Percentiles rank a stretch among this genome's conserved stretches.
Evolutionary conservation across 23 red algal genomes (phyloP).

Genomic region (Gracilaria gracilis): DNA sequence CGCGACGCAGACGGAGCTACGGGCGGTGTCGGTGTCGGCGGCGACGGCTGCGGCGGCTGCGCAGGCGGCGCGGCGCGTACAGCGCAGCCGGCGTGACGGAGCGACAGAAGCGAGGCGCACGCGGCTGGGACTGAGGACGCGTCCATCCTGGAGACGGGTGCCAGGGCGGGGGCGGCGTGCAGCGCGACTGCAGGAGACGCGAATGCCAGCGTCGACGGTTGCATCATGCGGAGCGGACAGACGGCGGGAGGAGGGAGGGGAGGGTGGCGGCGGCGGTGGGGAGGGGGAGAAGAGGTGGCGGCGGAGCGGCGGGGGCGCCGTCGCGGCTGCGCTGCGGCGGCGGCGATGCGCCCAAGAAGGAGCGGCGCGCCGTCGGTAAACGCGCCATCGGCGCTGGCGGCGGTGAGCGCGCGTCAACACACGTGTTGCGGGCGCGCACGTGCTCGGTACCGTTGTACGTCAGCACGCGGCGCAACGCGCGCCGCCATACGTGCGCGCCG

Average conservation of each 20-base stretch:
- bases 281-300: background rate
- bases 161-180: constrained; percentile 4
- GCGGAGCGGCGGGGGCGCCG: background rate
- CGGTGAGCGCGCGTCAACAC: background rate
- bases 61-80: background rate
- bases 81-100: background rate
- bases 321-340: background rate
- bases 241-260: background rate
- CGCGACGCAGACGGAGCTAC: background rate
- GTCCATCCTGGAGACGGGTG: background rate
- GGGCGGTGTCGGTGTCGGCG: background rate
- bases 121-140: constrained; percentile 16
- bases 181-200: constrained; percentile 4
- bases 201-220: constrained; percentile 12
- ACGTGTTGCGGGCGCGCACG: constrained; percentile 40
- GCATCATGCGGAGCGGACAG: background rate
- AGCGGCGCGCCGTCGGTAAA: constrained; percentile 9
- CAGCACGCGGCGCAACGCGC: constrained; percentile 16
- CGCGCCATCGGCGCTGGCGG: background rate
- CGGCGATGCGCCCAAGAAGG: constrained; percentile 10
- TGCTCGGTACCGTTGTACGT: constrained; percentile 12
- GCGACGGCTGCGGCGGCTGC: background rate
- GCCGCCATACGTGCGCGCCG: constrained; percentile 14
- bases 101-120: constrained; percentile 29
- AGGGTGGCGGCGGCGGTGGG: background rate